These are phyloP conservation scores for Teunomyces stri DNA, from an alignment of 805 yeast species.

Conservation along the genomic window DNA sequence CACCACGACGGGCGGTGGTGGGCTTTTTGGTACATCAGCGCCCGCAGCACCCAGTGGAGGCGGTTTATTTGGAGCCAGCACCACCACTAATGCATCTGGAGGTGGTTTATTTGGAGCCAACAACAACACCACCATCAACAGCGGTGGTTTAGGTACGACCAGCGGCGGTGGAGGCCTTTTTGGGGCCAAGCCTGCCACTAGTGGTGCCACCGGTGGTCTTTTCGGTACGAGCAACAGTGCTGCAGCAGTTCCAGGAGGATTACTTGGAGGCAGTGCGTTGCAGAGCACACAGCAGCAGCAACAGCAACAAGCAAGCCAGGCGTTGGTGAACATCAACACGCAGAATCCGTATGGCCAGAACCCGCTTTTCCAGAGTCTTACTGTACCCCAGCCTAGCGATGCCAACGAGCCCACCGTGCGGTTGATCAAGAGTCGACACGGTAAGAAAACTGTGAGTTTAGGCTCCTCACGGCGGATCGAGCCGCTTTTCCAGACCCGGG, in stretches of 20 bases:
- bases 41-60: conserved; percentile 10
- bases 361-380: conserved; percentile 57
- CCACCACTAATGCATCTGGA: conserved; percentile 11
- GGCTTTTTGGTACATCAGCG: conserved; percentile 40
- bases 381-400: conserved; percentile 22
- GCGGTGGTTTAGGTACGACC: not conserved
- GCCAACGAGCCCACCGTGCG: conserved; percentile 33
- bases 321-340: conserved; percentile 28
- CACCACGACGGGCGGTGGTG: conserved; percentile 43
- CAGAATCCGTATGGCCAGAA: conserved; percentile 76
- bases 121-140: conserved; percentile 6
- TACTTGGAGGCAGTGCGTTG: conserved; percentile 12
- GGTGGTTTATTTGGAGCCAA: conserved; percentile 22
- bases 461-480: conserved; percentile 57
- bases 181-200: conserved; percentile 19
- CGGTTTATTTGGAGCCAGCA: conserved; percentile 14
- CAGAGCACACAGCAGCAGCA: conserved; percentile 25
- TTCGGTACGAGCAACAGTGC: conserved; percentile 13
- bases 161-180: conserved; percentile 18
- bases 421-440: conserved; percentile 11
- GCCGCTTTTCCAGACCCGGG: conserved; percentile 41
- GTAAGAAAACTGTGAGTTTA: conserved; percentile 60
- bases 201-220: conserved; percentile 20
- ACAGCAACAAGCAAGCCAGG: conserved; percentile 20
- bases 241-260: conserved; percentile 6